These are phyloP conservation scores for Phaeosphaeriaceae sp. DNA, from an alignment of 2,329 filamentous ascomycete species.

Conservation along the genomic window DNA sequence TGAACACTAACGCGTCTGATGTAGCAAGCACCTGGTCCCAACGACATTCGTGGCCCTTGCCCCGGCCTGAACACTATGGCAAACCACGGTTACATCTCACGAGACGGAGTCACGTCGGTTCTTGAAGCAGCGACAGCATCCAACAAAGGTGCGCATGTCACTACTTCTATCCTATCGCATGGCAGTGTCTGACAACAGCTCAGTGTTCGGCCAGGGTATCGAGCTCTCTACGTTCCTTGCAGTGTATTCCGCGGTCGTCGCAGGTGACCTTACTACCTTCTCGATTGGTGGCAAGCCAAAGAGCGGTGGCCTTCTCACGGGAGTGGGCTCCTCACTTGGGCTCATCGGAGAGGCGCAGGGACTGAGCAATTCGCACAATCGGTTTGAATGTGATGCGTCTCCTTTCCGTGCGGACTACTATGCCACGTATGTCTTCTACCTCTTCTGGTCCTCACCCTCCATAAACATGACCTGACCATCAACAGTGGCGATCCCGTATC, in stretches of 20 bases:
- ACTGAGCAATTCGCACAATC: background rate
- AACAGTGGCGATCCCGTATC: background rate
- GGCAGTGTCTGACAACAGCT: background rate
- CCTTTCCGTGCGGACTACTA: background rate
- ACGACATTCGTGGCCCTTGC: background rate
- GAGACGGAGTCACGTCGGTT: background rate
- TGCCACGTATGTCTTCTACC: background rate
- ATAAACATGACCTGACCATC: background rate
- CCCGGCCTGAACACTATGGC: background rate
- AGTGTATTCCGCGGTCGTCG: background rate
- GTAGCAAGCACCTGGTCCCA: background rate
- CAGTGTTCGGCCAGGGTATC: background rate
- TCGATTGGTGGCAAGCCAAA: background rate
- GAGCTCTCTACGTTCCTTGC: background rate
- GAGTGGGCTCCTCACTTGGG: background rate
- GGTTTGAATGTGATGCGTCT: background rate
- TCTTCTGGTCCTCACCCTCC: background rate
- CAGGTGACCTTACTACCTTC: background rate
- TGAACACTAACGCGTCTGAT: background rate
- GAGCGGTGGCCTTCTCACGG: background rate
- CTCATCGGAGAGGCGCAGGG: background rate
- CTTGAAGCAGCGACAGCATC: background rate
- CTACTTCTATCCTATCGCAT: background rate
- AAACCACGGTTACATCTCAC: background rate
- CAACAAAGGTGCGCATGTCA: background rate